Base-by-base conservation (phyloP, 83 land plant genomes). In the Picea abies region DNA sequence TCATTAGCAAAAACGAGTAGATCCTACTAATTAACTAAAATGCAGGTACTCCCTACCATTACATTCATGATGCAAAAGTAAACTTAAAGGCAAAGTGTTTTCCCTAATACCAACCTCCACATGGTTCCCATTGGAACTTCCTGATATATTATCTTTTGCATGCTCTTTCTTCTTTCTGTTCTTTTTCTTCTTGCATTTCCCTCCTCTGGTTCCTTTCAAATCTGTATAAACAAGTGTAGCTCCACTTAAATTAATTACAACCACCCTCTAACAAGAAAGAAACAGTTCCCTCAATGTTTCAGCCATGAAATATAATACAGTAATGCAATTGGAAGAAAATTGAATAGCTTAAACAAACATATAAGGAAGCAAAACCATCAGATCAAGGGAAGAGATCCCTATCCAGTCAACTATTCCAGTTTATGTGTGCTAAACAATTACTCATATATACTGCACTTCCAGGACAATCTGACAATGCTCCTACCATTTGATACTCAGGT, bases 141-240 rank as follows among this genome's bases (percentile, higher is more conserved):
- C 81, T 15, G 62, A 19, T 32, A 81, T 70, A 37, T 47, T 0
- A 76, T 82, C 84, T 85, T 90, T 90, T 29, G 58, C 49, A n/a
- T 71, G 86, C 11, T 90, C 94, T 85, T 90, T 92, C 84, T 83
- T 88, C 82, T 83, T 90, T 73, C 82, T 88, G 47, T 87, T 80
- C 62, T 87, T 88, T 35, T 92, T 92, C 87, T 92, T 92, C 68
- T 90, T 92, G 25, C 58, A 72, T 72, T 92, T 92, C 22, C 89
- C 39, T 32, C 84, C 49, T 78, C 60, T 80, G 63, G 60, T 79
- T 41, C 86, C 87, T 73, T 88, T 89, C 32, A 88, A 87, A 84
- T 87, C 94, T 92, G 86, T n/a, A 64, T 26, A 72, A n/a, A 44
- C 25, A 39, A 52, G 49, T 52, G 58, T 10, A 52, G 58, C 58